A percentile compares a stretch with the other conserved stretches of the same genome.
phyloP scores from a whole-genome alignment of 805 yeast species.

The Hermanozyma aechmeae region DNA sequence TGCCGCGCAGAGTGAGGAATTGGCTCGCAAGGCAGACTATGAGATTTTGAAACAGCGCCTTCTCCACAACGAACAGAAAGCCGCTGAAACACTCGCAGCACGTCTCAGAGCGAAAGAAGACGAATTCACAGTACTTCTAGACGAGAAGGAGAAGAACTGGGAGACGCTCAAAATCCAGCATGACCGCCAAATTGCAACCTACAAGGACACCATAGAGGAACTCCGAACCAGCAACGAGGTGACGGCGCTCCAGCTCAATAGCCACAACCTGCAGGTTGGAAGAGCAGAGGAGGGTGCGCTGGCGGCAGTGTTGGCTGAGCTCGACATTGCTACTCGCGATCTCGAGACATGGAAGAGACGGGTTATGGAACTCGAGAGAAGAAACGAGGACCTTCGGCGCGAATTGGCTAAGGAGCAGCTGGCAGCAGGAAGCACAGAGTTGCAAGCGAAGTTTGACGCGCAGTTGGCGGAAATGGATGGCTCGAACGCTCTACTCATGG shows the following conservation, averaged over 20 bases:
- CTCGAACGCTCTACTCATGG: constrained; percentile 56
- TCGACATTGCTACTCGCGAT: constrained; percentile 66
- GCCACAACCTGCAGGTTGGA: constrained; percentile 36
- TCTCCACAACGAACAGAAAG: constrained; percentile 48
- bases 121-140: constrained; percentile 56
- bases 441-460: constrained; percentile 33
- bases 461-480: constrained; percentile 51
- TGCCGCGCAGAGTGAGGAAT: constrained; percentile 42
- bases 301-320: constrained; percentile 38
- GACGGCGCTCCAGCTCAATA: constrained; percentile 46
- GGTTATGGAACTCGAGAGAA: constrained; percentile 58
- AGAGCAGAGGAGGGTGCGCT: constrained; percentile 15
- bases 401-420: constrained; percentile 50
- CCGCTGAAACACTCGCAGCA: constrained; percentile 44
- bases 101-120: constrained; percentile 63
- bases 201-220: constrained; percentile 52
- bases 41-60: constrained; percentile 62
- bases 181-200: constrained; percentile 39
- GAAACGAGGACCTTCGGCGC: constrained; percentile 67
- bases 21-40: constrained; percentile 66
- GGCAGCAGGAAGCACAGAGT: constrained; percentile 30
- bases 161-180: constrained; percentile 43
- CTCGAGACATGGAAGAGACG: constrained; percentile 62
- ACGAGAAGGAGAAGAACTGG: constrained; percentile 72
- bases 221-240: constrained; percentile 58